Evolutionary conservation across 345 rosid genomes (phyloP).

Genomic region (Gossypium turneri): DNA sequence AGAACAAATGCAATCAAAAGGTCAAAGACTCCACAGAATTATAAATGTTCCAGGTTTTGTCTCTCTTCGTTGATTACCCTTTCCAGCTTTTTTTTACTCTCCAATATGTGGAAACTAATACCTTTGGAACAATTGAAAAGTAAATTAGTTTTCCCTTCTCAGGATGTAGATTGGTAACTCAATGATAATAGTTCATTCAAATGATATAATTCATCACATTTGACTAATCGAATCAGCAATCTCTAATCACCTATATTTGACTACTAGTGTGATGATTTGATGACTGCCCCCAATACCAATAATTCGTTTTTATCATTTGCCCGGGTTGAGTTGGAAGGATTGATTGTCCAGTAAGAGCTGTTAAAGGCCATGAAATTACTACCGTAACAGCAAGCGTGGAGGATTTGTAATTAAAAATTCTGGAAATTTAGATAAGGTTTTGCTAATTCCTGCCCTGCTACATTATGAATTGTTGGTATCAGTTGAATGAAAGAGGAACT

Average conservation of each 20-base stretch:
- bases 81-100: not conserved
- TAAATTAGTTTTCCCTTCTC: too few species aligned
- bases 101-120: not conserved
- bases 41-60: not conserved
- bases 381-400: not conserved
- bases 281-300: not conserved
- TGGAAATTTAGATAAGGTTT: too few species aligned
- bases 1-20: slow-evolving; percentile 7
- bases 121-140: not conserved
- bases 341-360: not conserved
- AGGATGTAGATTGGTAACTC: too few species aligned
- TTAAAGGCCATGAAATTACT: not conserved
- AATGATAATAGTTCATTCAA: too few species aligned
- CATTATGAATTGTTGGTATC: too few species aligned
- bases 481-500: too few species aligned
- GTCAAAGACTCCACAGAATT: not conserved
- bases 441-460: too few species aligned
- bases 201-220: not conserved
- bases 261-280: not conserved
- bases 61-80: not conserved
- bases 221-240: too few species aligned
- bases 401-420: too few species aligned
- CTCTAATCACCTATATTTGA: too few species aligned
- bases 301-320: not conserved
- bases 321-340: not conserved